Conservation (phyloP, 139 green algal species). For the Medakamo hakoo region DNA sequence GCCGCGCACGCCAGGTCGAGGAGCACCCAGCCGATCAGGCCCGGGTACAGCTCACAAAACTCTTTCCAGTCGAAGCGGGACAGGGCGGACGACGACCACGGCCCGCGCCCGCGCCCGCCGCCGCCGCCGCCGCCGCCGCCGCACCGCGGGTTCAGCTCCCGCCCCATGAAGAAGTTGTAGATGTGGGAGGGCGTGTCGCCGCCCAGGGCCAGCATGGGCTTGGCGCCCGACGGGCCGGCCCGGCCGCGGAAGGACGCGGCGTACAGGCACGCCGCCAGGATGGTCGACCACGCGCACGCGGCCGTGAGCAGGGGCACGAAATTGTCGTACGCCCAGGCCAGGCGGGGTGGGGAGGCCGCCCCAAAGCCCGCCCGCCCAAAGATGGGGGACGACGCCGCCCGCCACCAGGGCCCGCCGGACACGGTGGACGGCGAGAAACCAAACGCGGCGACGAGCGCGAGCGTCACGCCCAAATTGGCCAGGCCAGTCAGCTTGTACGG, state of each 20-base stretch:
- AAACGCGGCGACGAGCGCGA: slow-evolving; percentile 32
- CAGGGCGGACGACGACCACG: not conserved
- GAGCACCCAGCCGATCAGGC: slow-evolving; percentile 32
- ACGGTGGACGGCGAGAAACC: slow-evolving; percentile 31
- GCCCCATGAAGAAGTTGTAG: slow-evolving; percentile 88
- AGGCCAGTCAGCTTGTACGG: slow-evolving; percentile 77
- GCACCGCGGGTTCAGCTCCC: slow-evolving; percentile 72
- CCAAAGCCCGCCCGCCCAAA: not conserved
- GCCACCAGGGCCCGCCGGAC: not conserved
- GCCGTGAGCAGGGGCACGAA: slow-evolving; percentile 62
- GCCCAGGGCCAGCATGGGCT: slow-evolving; percentile 27
- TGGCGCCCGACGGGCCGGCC: slow-evolving; percentile 2
- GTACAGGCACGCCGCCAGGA: slow-evolving; percentile 48
- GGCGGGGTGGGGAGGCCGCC: slow-evolving; percentile 10
- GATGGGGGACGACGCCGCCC: too few species aligned
- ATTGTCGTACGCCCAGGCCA: slow-evolving; percentile 60
- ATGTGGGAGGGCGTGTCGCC: slow-evolving; percentile 29
- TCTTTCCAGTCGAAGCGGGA: slow-evolving; percentile 77
- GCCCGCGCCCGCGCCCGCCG: too few species aligned
- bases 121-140: too few species aligned
- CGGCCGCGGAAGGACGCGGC: slow-evolving; percentile 26
- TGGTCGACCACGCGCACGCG: slow-evolving; percentile 30
- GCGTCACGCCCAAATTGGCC: slow-evolving; percentile 28
- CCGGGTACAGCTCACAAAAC: slow-evolving; percentile 84
- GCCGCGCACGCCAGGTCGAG: slow-evolving; percentile 46